These are phyloP conservation scores for Volvox reticuliferus DNA, from an alignment of 139 green algal species.

Conservation along the genomic window DNA sequence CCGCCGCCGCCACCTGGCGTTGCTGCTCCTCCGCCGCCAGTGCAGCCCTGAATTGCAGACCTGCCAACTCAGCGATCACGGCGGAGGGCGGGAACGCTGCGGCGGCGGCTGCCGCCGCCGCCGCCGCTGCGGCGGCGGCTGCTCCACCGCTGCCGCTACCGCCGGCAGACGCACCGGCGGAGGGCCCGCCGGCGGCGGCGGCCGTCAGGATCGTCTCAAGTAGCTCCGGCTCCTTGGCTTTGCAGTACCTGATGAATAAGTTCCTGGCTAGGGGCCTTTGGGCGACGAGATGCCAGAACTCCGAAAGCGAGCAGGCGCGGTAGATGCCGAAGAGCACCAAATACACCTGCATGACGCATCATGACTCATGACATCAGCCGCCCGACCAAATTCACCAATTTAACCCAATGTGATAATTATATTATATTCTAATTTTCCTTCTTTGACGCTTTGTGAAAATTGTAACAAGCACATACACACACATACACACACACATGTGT, in stretches of 20 bases:
- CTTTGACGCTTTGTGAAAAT: too few species aligned
- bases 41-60: slow-evolving; percentile 13
- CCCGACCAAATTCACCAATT: too few species aligned
- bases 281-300: slow-evolving; percentile 71
- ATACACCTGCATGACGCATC: slow-evolving; percentile 66
- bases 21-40: not conserved
- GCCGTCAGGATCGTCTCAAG: slow-evolving; percentile 67
- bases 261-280: slow-evolving; percentile 53
- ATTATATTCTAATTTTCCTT: too few species aligned
- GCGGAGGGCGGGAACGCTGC: not conserved
- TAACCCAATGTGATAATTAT: too few species aligned
- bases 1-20: not conserved
- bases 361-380: too few species aligned
- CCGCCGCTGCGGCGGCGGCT: not conserved
- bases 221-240: slow-evolving; percentile 74
- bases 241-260: slow-evolving; percentile 81
- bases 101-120: not conserved
- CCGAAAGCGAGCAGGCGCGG: slow-evolving; percentile 34
- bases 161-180: not conserved
- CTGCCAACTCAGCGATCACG: slow-evolving; percentile 36
- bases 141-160: not conserved
- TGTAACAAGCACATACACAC: too few species aligned
- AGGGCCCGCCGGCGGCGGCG: not conserved
- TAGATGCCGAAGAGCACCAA: slow-evolving; percentile 76
- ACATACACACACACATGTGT: too few species aligned